These are phyloP conservation scores for Aspergillus oerlinghausenensis DNA, from an alignment of 2,329 filamentous ascomycete species.

Conservation along the genomic window DNA sequence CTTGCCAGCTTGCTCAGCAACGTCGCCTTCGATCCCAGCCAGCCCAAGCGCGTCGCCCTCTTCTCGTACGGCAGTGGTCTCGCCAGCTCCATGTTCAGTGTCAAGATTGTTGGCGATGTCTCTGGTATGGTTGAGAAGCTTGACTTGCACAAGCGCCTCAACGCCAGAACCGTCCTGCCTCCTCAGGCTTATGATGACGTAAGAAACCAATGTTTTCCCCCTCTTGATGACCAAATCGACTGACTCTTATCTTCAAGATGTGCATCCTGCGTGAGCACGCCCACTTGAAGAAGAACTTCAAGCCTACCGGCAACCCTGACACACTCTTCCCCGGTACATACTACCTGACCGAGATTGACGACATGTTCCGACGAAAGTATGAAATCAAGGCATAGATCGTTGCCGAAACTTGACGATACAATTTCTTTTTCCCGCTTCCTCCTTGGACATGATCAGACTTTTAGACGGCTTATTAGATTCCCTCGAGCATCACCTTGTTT, in stretches of 20 bases:
- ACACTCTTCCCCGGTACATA: conserved; percentile 65
- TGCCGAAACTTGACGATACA: conserved; percentile 12
- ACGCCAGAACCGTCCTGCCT: conserved; percentile 60
- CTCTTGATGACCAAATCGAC: conserved; percentile 5
- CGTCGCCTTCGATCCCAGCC: conserved; percentile 57
- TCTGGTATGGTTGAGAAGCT: conserved; percentile 63
- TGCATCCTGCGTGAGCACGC: conserved; percentile 77
- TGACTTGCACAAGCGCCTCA: conserved; percentile 65
- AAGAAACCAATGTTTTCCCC: conserved; percentile 34
- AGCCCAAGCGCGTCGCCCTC: conserved; percentile 68
- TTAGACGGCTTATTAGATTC: conserved; percentile 35
- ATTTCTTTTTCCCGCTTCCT: conserved; percentile 18
- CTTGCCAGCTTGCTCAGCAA: conserved; percentile 59
- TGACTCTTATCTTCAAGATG: conserved; percentile 54
- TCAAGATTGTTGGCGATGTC: conserved; percentile 62
- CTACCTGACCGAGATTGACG: conserved; percentile 75
- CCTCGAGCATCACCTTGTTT: conserved; percentile 26
- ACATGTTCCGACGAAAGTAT: conserved; percentile 82
- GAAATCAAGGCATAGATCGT: conserved; percentile 62
- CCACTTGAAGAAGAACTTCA: conserved; percentile 75
- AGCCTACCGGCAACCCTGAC: conserved; percentile 62
- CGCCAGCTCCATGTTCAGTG: conserved; percentile 68
- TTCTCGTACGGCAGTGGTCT: conserved; percentile 79
- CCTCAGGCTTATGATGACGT: conserved; percentile 72
- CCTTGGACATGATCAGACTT: conserved; percentile 22